phyloP scores from a whole-genome alignment of 148 eudicot genomes.

The Persicaria maculosa region DNA sequence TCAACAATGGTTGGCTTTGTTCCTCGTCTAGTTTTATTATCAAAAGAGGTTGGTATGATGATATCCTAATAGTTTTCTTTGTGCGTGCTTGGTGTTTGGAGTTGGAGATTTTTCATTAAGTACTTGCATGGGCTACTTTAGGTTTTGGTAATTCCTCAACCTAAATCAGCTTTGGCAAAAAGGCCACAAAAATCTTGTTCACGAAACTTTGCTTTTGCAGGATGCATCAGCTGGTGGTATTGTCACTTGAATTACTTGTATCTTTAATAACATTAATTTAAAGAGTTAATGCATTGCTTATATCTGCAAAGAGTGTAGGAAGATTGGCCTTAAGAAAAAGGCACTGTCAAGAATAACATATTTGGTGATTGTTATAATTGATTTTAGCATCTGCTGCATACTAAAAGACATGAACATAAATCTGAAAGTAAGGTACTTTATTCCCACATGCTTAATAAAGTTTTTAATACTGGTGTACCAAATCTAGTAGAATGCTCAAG shows the following conservation, averaged over 20 bases:
- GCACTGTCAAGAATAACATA: neutral
- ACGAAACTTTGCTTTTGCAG: neutral
- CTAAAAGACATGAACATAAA: neutral
- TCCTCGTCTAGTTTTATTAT: slow-evolving; percentile 68
- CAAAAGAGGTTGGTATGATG: slow-evolving; percentile 36
- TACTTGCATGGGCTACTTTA: neutral
- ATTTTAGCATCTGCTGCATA: neutral
- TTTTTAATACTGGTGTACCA: neutral
- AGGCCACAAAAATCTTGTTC: neutral
- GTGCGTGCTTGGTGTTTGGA: neutral
- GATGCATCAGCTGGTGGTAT: neutral
- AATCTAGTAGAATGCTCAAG: neutral
- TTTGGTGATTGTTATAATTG: neutral
- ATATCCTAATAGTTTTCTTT: neutral
- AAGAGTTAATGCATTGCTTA: too few relatives aligned
- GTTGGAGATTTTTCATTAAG: neutral
- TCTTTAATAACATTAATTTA: neutral
- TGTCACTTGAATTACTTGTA: neutral
- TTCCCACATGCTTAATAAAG: neutral
- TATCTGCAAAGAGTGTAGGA: too few relatives aligned
- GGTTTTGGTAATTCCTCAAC: neutral
- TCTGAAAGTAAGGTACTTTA: neutral
- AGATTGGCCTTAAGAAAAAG: too few relatives aligned
- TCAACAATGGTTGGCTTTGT: slow-evolving; percentile 73
- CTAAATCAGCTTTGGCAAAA: neutral